phyloP scores from a whole-genome alignment of 2,329 filamentous ascomycete species.

The Rutstroemia sydowiana region DNA sequence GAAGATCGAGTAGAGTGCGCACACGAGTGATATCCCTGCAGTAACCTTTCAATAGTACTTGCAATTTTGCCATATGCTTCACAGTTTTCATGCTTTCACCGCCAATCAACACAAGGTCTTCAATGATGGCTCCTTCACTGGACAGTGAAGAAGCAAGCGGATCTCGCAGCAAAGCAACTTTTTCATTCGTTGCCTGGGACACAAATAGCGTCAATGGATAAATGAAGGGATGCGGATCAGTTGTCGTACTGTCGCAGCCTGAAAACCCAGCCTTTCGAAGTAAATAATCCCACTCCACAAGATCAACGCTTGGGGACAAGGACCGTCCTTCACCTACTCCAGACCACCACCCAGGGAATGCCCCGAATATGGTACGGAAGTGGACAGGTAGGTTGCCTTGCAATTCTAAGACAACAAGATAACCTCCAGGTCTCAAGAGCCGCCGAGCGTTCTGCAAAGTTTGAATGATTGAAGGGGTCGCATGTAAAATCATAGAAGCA shows the following conservation, averaged over 20 bases:
- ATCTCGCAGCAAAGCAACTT: slow-evolving; percentile 2
- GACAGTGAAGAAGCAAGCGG: neutral
- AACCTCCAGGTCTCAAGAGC: slow-evolving; percentile 39
- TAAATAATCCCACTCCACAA: slow-evolving; percentile 19
- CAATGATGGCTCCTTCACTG: neutral
- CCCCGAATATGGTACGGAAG: too few relatives aligned
- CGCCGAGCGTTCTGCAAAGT: slow-evolving; percentile 29
- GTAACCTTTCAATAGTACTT: neutral
- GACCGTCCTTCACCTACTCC: slow-evolving; percentile 12
- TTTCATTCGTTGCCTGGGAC: slow-evolving; percentile 10
- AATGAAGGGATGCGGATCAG: neutral
- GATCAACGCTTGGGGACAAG: neutral
- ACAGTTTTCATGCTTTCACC: neutral
- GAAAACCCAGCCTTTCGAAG: slow-evolving; percentile 26
- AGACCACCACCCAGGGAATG: slow-evolving; percentile 13
- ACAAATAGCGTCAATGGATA: neutral
- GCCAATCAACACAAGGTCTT: neutral
- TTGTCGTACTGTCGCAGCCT: slow-evolving; percentile 16
- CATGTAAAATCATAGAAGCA: slow-evolving; percentile 34
- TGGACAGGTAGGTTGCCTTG: too few relatives aligned
- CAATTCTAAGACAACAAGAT: slow-evolving; percentile 35
- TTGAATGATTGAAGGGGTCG: slow-evolving; percentile 27
- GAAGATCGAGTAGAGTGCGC: neutral
- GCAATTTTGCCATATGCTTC: neutral
- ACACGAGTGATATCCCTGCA: neutral